phyloP scores from a whole-genome alignment of 768 basidiomycete species.

The Pisolithus microcarpus region DNA sequence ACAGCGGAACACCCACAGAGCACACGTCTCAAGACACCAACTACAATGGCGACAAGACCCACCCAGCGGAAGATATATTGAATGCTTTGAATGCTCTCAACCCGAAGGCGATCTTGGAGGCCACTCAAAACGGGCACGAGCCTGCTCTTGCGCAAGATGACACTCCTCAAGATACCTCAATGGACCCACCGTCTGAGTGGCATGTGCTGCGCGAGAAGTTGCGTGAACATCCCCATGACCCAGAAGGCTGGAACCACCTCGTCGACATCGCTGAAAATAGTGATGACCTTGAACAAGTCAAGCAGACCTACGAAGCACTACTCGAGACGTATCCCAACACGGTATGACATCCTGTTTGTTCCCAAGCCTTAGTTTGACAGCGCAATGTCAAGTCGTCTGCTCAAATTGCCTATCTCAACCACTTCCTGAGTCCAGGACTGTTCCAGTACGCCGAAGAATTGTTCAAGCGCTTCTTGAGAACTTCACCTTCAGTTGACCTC shows the following conservation, averaged over 20 bases:
- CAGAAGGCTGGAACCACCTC: slow-evolving; percentile 72
- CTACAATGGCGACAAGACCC: slow-evolving; percentile 28
- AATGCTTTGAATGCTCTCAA: slow-evolving; percentile 30
- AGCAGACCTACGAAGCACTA: slow-evolving; percentile 75
- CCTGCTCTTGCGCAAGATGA: slow-evolving; percentile 19
- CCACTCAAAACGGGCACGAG: slow-evolving; percentile 25
- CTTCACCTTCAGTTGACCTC: slow-evolving; percentile 81
- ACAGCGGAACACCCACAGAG: slow-evolving; percentile 21
- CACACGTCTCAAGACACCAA: slow-evolving; percentile 18
- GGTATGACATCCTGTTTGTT: slow-evolving; percentile 46
- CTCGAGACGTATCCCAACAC: slow-evolving; percentile 87
- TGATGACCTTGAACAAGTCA: slow-evolving; percentile 73
- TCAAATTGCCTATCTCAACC: slow-evolving; percentile 78
- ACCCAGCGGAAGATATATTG: slow-evolving; percentile 33
- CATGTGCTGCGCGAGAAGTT: slow-evolving; percentile 55
- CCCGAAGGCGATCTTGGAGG: slow-evolving; percentile 15
- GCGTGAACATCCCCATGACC: slow-evolving; percentile 62
- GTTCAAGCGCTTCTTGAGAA: slow-evolving; percentile 82
- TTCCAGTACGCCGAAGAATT: slow-evolving; percentile 77
- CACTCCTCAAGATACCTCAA: slow-evolving; percentile 15
- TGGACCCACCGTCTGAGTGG: slow-evolving; percentile 54
- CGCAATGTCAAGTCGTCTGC: slow-evolving; percentile 54
- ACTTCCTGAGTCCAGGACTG: slow-evolving; percentile 58
- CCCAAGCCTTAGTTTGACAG: slow-evolving; percentile 20
- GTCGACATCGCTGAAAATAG: slow-evolving; percentile 70